Conservation (phyloP, 2,329 filamentous ascomycete species). For the Aspergillus aculeatinus region DNA sequence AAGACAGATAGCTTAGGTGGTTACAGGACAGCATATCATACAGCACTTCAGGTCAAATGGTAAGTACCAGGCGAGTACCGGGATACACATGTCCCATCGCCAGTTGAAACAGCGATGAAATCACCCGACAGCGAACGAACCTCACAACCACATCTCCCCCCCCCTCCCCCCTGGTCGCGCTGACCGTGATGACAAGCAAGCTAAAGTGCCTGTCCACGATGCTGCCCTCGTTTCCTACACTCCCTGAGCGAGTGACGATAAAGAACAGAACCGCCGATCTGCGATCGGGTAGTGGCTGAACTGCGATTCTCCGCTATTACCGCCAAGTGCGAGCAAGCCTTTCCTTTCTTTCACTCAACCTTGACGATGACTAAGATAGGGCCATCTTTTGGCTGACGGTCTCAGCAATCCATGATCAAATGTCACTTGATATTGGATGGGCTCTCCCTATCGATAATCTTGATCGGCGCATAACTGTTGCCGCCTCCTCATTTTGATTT, state of each 20-base stretch:
- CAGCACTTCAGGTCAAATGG: background rate
- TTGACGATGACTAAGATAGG: background rate
- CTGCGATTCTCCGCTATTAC: constrained; percentile 4
- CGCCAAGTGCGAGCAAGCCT: constrained; percentile 3
- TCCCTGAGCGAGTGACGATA: constrained; percentile 20
- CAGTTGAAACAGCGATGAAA: background rate
- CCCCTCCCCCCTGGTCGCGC: background rate
- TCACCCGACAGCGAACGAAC: background rate
- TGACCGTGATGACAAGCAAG: background rate
- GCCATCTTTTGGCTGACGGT: background rate
- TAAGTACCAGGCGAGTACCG: background rate
- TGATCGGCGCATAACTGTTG: background rate
- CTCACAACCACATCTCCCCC: background rate
- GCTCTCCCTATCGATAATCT: background rate
- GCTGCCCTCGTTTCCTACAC: background rate
- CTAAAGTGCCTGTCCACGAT: background rate
- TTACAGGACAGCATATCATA: background rate
- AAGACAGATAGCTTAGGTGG: background rate
- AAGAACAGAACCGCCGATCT: constrained; percentile 22
- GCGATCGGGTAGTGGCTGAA: constrained; percentile 14
- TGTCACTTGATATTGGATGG: background rate
- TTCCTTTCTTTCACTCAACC: background rate
- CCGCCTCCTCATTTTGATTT: background rate
- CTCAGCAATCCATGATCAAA: background rate
- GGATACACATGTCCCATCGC: background rate